Base-by-base conservation (phyloP, 2,329 filamentous ascomycete genomes). In the Acarospora socialis region DNA sequence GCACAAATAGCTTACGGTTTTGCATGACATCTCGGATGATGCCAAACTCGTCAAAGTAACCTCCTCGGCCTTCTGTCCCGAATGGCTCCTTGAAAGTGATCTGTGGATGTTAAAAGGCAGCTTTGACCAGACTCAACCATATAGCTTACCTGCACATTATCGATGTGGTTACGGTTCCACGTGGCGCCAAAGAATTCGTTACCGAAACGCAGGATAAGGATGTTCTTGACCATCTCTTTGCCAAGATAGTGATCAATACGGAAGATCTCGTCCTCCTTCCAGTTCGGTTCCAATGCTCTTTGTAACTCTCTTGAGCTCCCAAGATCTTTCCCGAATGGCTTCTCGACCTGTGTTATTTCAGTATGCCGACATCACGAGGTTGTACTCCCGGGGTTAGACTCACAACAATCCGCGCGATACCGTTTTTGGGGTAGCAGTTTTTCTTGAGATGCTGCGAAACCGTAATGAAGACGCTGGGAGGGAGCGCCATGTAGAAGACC, bases 171-270 rank as follows among this genome's bases (percentile, higher is more conserved):
- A 46, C 90, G 76, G 68, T 95, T 98, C 90, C 90, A 98, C 37
- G 87, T 98, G 25, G 90, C 87, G 44, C 86, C 86, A 48, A 98
- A 81, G 70, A 98, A 98, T 46, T 92, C 86, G 66, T 98, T 98
- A 48, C 90, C 92, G 55, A 98, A 98, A 54, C 92, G 75, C 45
- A 98, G 73, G 47, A 98, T 94, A 45, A 98, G 70, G 46, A 98
- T 92, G 64, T 98, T 98, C 76, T 98, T 98, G 51, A 98, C 90
- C 90, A 98, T 98, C 64, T 98, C 90, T 70, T 98, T 98, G 50
- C 92, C 92, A 28, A 98, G 74, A 60, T 98, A 98, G 65, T 98
- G 90, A 58, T 98, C 90, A 51, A 98, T 98, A 53, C 90, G 84
- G 76, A 92, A 98, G 46, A 98, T 77, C 64, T 98, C 90, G 33